phyloP scores from a whole-genome alignment of 768 basidiomycete genomes.

The Crepidotus variabilis region DNA sequence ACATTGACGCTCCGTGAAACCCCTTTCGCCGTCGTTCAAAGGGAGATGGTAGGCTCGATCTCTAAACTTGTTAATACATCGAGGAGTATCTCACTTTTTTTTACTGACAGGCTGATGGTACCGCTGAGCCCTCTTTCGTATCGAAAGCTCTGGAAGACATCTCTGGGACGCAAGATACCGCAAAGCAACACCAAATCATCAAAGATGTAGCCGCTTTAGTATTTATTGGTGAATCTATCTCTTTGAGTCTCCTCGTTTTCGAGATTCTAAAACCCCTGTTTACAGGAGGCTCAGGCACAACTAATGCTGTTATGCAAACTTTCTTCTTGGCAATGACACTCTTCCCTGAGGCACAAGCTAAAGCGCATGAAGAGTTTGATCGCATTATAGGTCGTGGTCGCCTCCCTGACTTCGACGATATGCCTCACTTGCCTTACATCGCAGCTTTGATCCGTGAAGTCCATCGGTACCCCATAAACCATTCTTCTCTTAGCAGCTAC shows the following conservation, averaged over 20 bases:
- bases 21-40: not conserved
- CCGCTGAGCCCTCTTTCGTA: conserved; percentile 5
- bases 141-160: conserved; percentile 3
- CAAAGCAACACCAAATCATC: not conserved
- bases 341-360: conserved; percentile 19
- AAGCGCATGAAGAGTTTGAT: conserved; percentile 24
- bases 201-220: conserved; percentile 5
- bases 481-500: not conserved
- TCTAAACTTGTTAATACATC: not conserved
- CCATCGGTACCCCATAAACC: not conserved
- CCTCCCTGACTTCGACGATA: conserved; percentile 20
- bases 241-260: not conserved
- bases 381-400: conserved; percentile 22
- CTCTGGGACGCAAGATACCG: not conserved
- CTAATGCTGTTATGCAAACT: conserved; percentile 14
- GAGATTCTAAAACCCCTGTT: not conserved
- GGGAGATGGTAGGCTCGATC: not conserved
- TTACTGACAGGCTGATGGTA: not conserved
- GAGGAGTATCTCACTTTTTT: not conserved
- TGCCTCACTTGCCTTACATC: conserved; percentile 6
- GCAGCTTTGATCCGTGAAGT: conserved; percentile 6
- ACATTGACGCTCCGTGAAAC: not conserved
- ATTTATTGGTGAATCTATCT: not conserved
- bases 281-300: conserved; percentile 10
- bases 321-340: conserved; percentile 26